Evolutionary conservation across 2,329 filamentous ascomycete genomes (phyloP).

Genomic region (Sclerotinia nivalis): DNA sequence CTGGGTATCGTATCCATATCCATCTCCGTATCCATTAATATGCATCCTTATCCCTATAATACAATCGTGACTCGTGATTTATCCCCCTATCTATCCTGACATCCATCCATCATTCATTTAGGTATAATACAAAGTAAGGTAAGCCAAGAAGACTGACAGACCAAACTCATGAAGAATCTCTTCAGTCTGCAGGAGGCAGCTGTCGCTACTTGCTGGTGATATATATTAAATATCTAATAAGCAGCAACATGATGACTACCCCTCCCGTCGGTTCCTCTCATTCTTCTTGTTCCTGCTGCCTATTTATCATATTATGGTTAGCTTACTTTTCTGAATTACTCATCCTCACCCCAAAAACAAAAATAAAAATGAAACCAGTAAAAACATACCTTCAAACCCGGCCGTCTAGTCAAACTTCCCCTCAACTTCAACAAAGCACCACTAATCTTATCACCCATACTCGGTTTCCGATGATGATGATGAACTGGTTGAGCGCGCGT

Average conservation of each 20-base stretch:
- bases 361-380: background rate
- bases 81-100: background rate
- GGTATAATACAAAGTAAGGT: background rate
- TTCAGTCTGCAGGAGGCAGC: no score
- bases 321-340: background rate
- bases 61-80: conserved; percentile 1
- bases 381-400: conserved; percentile 66
- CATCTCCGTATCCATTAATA: background rate
- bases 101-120: background rate
- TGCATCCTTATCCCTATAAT: background rate
- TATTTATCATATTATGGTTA: conserved; percentile 39
- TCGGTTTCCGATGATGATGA: conserved; percentile 3
- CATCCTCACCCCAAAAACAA: background rate
- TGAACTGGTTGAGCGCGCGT: background rate
- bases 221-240: background rate
- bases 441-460: conserved; percentile 73
- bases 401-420: conserved; percentile 66
- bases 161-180: no score
- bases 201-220: no score
- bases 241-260: conserved; percentile 46
- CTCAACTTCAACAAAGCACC: conserved; percentile 74
- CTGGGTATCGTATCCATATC: background rate
- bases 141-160: background rate
- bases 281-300: conserved; percentile 72
- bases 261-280: conserved; percentile 73